Percentiles rank a stretch among this genome's conserved stretches.
phyloP scores from a whole-genome alignment of 345 rosid species.

The Psidium friedrichsthalianum region DNA sequence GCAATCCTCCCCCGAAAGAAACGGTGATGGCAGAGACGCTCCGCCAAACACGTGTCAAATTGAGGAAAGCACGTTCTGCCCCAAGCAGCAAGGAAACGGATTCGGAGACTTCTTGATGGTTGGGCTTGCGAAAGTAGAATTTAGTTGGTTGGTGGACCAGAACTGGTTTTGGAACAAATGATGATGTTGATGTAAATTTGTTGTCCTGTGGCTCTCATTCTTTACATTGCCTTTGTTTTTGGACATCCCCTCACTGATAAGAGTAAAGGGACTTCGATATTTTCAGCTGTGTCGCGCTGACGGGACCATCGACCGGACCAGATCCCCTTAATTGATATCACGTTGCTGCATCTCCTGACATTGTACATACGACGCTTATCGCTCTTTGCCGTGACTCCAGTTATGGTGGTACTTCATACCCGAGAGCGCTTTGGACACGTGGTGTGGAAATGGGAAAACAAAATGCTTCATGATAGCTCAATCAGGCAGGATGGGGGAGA shows the following conservation, averaged over 20 bases:
- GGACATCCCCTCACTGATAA: background rate
- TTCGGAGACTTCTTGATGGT: slow-evolving; percentile 1
- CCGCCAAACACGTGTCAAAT: slow-evolving; percentile 23
- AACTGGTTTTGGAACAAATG: slow-evolving; percentile 7
- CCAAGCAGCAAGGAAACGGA: slow-evolving; percentile 15
- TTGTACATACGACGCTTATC: background rate
- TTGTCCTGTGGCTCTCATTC: slow-evolving; percentile 11
- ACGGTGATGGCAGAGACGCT: slow-evolving; percentile 40
- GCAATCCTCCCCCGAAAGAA: slow-evolving; percentile 39
- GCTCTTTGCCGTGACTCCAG: background rate
- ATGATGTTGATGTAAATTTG: slow-evolving; percentile 31
- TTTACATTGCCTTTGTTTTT: slow-evolving; percentile 37
- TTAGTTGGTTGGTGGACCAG: slow-evolving; percentile 17
- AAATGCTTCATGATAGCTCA: background rate
- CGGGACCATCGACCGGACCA: background rate
- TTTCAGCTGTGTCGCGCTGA: background rate
- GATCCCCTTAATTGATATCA: background rate
- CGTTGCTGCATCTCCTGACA: background rate
- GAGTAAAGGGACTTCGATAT: background rate
- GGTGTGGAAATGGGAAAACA: background rate
- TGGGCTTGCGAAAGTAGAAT: slow-evolving; percentile 11
- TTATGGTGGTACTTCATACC: background rate
- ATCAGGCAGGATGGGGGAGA: background rate
- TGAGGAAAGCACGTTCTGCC: slow-evolving; percentile 41
- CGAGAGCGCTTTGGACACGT: background rate